Percentiles rank a stretch among this genome's conserved stretches.
phyloP scores from a whole-genome alignment of 2,329 filamentous ascomycete species.

The Fusarium compactum region DNA sequence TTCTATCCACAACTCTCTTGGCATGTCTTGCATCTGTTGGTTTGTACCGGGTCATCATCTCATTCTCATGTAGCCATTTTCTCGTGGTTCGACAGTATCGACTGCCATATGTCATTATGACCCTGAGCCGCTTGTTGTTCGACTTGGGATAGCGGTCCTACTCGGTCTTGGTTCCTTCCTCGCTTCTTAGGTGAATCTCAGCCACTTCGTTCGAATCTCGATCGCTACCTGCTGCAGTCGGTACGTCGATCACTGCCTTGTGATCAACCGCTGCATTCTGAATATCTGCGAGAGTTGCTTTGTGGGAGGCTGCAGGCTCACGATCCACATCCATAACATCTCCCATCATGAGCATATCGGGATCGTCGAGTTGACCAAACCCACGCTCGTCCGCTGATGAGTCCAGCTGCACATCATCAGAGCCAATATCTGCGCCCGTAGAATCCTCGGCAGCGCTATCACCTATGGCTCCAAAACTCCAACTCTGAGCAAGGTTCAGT shows the following conservation, averaged over 20 bases:
- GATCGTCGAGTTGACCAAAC: constrained; percentile 42
- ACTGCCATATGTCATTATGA: constrained; percentile 25
- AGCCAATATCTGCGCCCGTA: constrained; percentile 54
- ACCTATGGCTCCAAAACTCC: constrained; percentile 60
- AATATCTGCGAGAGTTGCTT: constrained; percentile 46
- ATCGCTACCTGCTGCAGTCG: constrained; percentile 52
- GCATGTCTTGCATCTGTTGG: constrained; percentile 31
- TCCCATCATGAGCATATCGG: constrained; percentile 50
- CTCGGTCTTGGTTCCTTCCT: constrained; percentile 46
- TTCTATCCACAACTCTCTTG: constrained; percentile 38
- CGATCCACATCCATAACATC: constrained; percentile 26
- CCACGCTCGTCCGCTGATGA: constrained; percentile 54
- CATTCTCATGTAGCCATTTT: constrained; percentile 33
- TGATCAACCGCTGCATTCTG: constrained; percentile 52
- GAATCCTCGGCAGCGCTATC: constrained; percentile 50
- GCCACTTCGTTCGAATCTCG: constrained; percentile 59
- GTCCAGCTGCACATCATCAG: constrained; percentile 59
- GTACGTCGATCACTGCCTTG: constrained; percentile 56
- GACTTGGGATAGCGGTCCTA: constrained; percentile 33
- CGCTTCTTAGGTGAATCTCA: constrained; percentile 63
- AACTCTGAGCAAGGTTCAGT: constrained; percentile 54
- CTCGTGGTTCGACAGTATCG: constrained; percentile 25
- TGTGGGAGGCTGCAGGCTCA: constrained; percentile 27
- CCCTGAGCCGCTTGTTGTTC: constrained; percentile 23
- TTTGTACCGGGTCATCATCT: constrained; percentile 23